Evolutionary conservation across 1,139 yeast genomes (phyloP), one percentile per base, ranked within the genome.

Genomic region (Hemisphaericaspora xylanilytica): DNA sequence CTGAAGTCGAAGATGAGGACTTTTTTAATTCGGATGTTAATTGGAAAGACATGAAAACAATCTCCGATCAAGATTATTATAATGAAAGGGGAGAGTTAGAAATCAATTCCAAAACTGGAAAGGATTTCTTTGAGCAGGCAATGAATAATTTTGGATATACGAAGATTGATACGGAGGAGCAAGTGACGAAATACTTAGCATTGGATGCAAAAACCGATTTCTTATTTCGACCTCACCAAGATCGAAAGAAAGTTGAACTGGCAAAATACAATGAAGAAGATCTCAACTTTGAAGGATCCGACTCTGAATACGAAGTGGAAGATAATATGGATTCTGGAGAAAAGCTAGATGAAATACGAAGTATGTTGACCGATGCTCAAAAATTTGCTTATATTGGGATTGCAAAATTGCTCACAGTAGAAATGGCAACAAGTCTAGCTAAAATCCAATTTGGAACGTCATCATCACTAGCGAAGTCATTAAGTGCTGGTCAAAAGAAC

Each of bases 361-460:
- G 80, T 22, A 78, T 94, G 80, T 71, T 94, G 22, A 73, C 81
- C 3, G 97, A 88, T 18, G 71, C 84, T 15, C 97, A 94, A 56
- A 82, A 87, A 51, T 85, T 90, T 49, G 97, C 97, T 3, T 94
- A 94, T 55, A 85, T 86, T 5, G 98, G 97, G 0, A 71, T 92
- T 10, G 80, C 85, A 15, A 84, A 86, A 50, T 73, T 94, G 28
- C 73, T 85, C 5, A 74, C 82, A 39, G 85, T 84, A 28, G 87
- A 85, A 20, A 80, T 89, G 85, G 96, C 96, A 8, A 78, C 88
- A 1, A 81, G 80, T 9, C 59, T 89, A 43, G 92, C 95, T 0
- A 67, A 67, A 31, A 56, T 84, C 22, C 75, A 80, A 42, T 68
- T 75, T 20, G 73, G 80, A 3, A 61, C 73, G 0, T 66, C 81